These are phyloP conservation scores for Ballota nigra DNA, from an alignment of 257 asterid genomes.

Conservation along the genomic window DNA sequence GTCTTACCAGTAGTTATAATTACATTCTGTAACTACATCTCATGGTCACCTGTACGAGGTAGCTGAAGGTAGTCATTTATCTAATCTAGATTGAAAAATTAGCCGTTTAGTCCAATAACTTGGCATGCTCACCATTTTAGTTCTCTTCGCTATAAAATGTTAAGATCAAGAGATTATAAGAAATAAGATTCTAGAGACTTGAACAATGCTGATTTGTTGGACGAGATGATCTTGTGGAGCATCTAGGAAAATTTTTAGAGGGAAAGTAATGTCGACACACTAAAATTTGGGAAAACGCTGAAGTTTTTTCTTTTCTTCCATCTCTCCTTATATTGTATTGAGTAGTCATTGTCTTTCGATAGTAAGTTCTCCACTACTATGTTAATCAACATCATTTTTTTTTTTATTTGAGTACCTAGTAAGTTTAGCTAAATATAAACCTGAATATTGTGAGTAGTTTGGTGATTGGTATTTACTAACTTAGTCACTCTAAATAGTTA, in stretches of 20 bases:
- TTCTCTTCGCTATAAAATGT: neutral
- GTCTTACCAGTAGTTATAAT: neutral
- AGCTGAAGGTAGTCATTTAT: neutral
- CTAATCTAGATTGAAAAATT: neutral
- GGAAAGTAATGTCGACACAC: neutral
- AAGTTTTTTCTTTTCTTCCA: neutral
- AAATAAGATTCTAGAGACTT: neutral
- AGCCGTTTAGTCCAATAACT: neutral
- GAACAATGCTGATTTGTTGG: neutral
- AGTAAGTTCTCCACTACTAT: neutral
- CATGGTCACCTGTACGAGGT: neutral
- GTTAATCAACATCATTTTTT: neutral
- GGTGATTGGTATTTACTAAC: neutral
- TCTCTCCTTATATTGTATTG: neutral
- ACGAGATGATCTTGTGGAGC: neutral
- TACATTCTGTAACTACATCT: neutral
- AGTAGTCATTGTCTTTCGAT: neutral
- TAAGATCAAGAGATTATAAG: neutral
- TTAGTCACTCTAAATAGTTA: neutral
- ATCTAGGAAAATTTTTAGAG: neutral
- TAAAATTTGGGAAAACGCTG: neutral
- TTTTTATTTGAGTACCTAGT: neutral
- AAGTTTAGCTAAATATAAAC: neutral
- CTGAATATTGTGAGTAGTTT: neutral
- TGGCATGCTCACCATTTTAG: neutral